These are phyloP conservation scores for Boletales sp. DNA, from an alignment of 768 basidiomycete genomes.

Conservation along the genomic window DNA sequence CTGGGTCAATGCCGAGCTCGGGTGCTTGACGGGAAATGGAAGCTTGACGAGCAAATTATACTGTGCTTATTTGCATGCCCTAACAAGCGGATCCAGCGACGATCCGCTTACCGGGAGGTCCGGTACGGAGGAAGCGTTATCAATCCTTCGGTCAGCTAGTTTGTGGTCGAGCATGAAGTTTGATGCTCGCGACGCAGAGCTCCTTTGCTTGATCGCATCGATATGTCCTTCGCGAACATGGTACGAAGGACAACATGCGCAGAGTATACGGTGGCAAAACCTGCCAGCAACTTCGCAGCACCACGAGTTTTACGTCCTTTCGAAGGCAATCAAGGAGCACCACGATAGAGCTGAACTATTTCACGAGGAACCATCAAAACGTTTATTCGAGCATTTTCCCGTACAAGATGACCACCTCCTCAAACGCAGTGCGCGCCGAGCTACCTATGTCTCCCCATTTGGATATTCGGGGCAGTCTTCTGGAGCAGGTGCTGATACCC, in stretches of 20 bases:
- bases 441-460: neutral
- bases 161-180: constrained; percentile 39
- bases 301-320: constrained; percentile 20
- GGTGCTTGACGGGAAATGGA: constrained; percentile 17
- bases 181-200: constrained; percentile 18
- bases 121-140: constrained; percentile 26
- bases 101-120: constrained; percentile 38
- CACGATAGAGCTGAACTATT: constrained; percentile 11
- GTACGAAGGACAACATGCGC: constrained; percentile 38
- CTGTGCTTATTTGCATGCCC: constrained; percentile 42
- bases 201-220: constrained; percentile 31
- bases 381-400: constrained; percentile 3
- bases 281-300: constrained; percentile 27
- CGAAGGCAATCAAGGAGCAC: constrained; percentile 27
- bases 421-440: constrained; percentile 10
- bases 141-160: constrained; percentile 34
- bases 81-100: constrained; percentile 35
- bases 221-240: constrained; percentile 34
- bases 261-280: constrained; percentile 30
- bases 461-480: neutral
- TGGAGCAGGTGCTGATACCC: neutral
- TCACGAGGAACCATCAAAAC: neutral
- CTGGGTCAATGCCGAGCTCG: constrained; percentile 24
- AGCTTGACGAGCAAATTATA: constrained; percentile 29
- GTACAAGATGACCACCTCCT: constrained; percentile 1